Evolutionary conservation across 306 rosid species (phyloP), one percentile per base, ranked within the genome.

Genomic region (Quercus berberidifolia): DNA sequence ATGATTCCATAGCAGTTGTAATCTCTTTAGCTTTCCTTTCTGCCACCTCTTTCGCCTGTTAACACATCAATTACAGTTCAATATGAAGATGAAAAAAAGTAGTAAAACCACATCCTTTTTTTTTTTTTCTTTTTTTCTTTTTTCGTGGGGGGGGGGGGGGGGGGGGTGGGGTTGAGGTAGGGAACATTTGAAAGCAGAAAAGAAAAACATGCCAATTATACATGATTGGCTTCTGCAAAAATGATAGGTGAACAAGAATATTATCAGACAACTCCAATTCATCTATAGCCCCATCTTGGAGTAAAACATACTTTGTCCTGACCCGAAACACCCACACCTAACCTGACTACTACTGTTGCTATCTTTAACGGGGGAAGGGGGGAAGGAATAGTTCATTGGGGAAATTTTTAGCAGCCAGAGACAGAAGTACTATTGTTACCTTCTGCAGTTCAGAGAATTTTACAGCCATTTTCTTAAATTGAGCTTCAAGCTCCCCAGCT

Each of bases 41-140:
- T 26, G 93, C 94, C n/a, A 46, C 72, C 77, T 90, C 99, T 88
- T 93, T 91, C 33, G 87, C 98, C 99, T 95, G 93, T 79, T 18
- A 80, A 75, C 75, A 76, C 62, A 20, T 63, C 19, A 43, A 77
- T 17, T 20, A 59, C 55, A 58, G 59, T 51, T 73, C 31, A 79
- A 65, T 65, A 18, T 19, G 7, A 65, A 33, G 9, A 6, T 33
- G 19, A 12, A 18, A 31, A n/a, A 65, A 65, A 31, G 49, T 7
- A 38, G 54, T 65, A 26, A 28, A 63, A 63, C 41, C n/a, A 5
- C 43, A 28, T 63, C 41, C 69, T 30, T 28, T 31, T 15, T 30
- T 14, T 63, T 28, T 0, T 15, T n/a, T n/a, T n/a, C n/a, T 14
- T 1, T 3, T n/a, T 30, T 28, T 64, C 17, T 15, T 59, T 20